Evolutionary conservation across 2,329 filamentous ascomycete genomes (phyloP).

Genomic region (Trichoderma pleuroti): DNA sequence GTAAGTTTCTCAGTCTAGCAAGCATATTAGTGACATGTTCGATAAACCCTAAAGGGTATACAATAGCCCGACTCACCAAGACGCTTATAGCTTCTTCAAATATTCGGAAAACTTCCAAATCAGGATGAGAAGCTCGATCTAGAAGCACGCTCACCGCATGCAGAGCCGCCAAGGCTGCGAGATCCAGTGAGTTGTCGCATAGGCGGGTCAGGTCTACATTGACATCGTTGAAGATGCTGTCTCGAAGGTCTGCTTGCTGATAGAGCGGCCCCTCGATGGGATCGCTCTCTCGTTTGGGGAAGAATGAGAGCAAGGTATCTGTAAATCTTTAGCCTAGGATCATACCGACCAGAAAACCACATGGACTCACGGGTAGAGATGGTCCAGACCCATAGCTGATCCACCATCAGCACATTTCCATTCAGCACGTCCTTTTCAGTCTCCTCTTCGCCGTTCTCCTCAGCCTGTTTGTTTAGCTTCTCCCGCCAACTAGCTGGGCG

Average conservation of each 20-base stretch:
- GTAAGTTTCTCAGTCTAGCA: conserved; percentile 59
- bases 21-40: neutral
- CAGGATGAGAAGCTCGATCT: conserved; percentile 56
- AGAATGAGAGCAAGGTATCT: conserved; percentile 54
- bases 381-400: conserved; percentile 62
- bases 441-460: conserved; percentile 22
- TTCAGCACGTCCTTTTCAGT: conserved; percentile 42
- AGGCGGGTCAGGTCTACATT: conserved; percentile 61
- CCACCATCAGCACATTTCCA: conserved; percentile 63
- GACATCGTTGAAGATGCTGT: conserved; percentile 63
- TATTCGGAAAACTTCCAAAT: conserved; percentile 61
- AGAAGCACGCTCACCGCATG: conserved; percentile 61
- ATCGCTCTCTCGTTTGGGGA: conserved; percentile 52
- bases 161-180: conserved; percentile 59
- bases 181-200: conserved; percentile 59
- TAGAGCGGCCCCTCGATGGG: conserved; percentile 54
- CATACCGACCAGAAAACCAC: neutral
- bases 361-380: conserved; percentile 48
- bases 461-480: conserved; percentile 22
- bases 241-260: conserved; percentile 58
- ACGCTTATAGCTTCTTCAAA: conserved; percentile 65
- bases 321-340: conserved; percentile 12
- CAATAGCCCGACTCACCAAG: conserved; percentile 40
- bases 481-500: conserved; percentile 31
- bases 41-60: neutral